Percentiles rank a stretch among this genome's conserved stretches.
Conservation (phyloP, 2,329 filamentous ascomycete species). For the Microdochium nivale region DNA sequence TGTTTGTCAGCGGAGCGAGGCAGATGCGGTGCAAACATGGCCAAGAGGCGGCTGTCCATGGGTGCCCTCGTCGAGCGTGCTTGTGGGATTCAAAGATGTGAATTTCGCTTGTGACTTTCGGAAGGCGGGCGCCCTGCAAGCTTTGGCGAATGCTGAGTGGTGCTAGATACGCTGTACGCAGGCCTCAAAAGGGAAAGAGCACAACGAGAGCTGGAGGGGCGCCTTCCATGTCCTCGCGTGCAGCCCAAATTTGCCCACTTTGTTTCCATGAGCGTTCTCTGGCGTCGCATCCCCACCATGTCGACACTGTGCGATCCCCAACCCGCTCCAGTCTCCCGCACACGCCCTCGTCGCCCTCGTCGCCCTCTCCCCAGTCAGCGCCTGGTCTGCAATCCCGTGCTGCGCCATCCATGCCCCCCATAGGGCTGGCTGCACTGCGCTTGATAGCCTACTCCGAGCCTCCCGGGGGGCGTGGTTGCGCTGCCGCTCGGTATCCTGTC, state of each 20-base stretch:
- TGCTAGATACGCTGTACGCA: too few relatives aligned
- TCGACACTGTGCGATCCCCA: neutral
- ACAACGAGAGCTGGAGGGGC: neutral
- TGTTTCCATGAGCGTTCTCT: neutral
- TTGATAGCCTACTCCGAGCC: neutral
- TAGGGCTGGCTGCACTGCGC: neutral
- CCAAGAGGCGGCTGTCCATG: too few relatives aligned
- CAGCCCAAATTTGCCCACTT: neutral
- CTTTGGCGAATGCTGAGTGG: too few relatives aligned
- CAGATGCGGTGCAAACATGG: too few relatives aligned
- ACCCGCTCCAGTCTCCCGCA: neutral
- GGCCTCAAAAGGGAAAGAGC: too few relatives aligned
- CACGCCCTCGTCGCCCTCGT: neutral
- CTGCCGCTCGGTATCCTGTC: neutral
- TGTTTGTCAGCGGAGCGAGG: too few relatives aligned
- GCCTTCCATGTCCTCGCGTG: neutral
- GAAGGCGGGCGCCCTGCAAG: too few relatives aligned
- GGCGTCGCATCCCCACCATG: neutral
- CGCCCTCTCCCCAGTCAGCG: neutral
- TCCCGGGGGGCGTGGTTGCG: neutral
- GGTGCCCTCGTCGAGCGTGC: too few relatives aligned
- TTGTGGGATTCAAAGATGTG: too few relatives aligned
- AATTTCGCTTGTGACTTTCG: too few relatives aligned
- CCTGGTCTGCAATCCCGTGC: neutral
- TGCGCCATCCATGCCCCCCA: neutral